Evolutionary conservation across 2,329 filamentous ascomycete species (phyloP).

Genomic region (Colletotrichum spinosum): DNA sequence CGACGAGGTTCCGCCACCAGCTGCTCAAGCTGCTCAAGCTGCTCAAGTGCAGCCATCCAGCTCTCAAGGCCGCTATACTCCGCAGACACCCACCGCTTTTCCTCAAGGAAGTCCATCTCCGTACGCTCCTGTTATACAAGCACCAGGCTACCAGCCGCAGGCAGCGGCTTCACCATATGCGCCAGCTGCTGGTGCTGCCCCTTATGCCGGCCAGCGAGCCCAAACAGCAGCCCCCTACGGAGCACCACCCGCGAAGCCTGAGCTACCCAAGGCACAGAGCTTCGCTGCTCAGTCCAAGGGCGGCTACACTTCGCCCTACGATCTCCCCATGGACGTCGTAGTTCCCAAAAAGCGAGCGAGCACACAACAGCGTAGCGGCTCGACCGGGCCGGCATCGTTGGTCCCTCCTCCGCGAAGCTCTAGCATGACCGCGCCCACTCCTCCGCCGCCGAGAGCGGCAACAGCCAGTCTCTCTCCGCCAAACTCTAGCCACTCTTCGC

Average conservation of each 20-base stretch:
- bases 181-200: constrained; percentile 32
- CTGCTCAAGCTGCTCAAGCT: constrained; percentile 1
- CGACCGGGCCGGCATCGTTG: constrained; percentile 47
- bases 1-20: constrained; percentile 49
- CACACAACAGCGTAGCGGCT: constrained; percentile 62
- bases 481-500: constrained; percentile 51
- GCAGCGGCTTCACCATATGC: constrained; percentile 27
- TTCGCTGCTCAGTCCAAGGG: constrained; percentile 92
- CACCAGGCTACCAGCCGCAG: constrained; percentile 41
- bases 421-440: constrained; percentile 61
- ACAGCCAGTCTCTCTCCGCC: constrained; percentile 43
- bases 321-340: constrained; percentile 89
- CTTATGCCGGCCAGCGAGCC: constrained; percentile 41
- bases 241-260: constrained; percentile 53
- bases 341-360: constrained; percentile 76
- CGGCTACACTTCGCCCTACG: constrained; percentile 94
- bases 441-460: constrained; percentile 32
- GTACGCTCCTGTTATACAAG: constrained; percentile 43
- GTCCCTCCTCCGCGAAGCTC: constrained; percentile 69
- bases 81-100: constrained; percentile 10
- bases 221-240: constrained; percentile 50
- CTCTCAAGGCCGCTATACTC: constrained; percentile 37
- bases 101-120: constrained; percentile 31
- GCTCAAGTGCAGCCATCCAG: constrained; percentile 14
- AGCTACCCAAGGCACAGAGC: constrained; percentile 75